phyloP scores from a whole-genome alignment of 2,329 filamentous ascomycete genomes.

The Orbilia quercus region DNA sequence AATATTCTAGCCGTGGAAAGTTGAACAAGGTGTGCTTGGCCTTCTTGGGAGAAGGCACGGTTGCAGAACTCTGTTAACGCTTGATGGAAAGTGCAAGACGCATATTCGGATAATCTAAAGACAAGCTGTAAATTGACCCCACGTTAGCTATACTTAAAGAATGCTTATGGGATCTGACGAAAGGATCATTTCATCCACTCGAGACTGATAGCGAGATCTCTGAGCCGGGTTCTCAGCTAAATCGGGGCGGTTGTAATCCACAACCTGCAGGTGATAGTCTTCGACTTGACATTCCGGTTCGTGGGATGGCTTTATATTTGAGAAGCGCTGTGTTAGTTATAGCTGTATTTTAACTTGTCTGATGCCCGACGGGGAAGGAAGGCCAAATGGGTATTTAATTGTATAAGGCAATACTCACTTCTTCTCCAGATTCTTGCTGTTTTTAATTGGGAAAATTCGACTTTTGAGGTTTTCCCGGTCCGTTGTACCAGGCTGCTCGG shows the following conservation, averaged over 20 bases:
- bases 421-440: too few relatives aligned
- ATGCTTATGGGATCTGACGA: too few relatives aligned
- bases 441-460: too few relatives aligned
- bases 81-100: neutral
- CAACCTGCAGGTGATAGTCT: constrained; percentile 8
- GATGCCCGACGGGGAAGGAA: too few relatives aligned
- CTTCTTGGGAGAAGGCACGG: neutral
- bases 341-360: too few relatives aligned
- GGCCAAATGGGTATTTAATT: too few relatives aligned
- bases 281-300: neutral
- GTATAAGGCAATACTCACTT: too few relatives aligned
- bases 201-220: constrained; percentile 2
- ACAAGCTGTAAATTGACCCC: neutral
- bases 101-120: neutral
- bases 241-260: constrained; percentile 1
- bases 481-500: too few relatives aligned
- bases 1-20: constrained; percentile 2
- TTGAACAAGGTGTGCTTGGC: neutral
- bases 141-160: too few relatives aligned
- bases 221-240: constrained; percentile 6
- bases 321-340: neutral
- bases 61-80: neutral
- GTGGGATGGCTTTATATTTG: neutral
- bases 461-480: too few relatives aligned
- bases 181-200: constrained; percentile 2